Evolutionary conservation across 2,329 filamentous ascomycete genomes (phyloP).

Genomic region (Purpureocillium takamizusanense): DNA sequence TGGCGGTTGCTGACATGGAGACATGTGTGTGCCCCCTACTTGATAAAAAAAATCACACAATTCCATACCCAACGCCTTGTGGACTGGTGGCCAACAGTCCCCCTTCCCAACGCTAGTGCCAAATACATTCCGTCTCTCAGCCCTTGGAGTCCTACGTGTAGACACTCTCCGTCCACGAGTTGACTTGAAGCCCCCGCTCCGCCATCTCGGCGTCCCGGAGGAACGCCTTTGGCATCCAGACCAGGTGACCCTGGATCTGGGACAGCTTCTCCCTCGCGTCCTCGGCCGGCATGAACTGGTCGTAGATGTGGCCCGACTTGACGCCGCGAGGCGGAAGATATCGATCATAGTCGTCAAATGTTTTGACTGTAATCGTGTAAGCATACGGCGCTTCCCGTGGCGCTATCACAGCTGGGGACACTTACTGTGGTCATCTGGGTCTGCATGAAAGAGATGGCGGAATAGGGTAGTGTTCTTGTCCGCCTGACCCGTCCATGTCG

Average conservation of each 20-base stretch:
- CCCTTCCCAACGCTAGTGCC: not conserved
- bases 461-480: constrained; percentile 66
- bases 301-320: constrained; percentile 81
- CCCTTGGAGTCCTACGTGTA: constrained; percentile 56
- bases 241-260: constrained; percentile 76
- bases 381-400: not conserved
- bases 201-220: constrained; percentile 80
- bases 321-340: constrained; percentile 63
- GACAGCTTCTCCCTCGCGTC: constrained; percentile 70
- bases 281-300: constrained; percentile 62
- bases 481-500: constrained; percentile 60
- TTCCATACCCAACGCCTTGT: no score
- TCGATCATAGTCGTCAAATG: constrained; percentile 78
- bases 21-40: no score
- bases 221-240: constrained; percentile 93
- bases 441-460: constrained; percentile 73
- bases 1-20: no score
- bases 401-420: not conserved
- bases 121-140: not conserved
- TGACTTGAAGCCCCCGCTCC: constrained; percentile 78
- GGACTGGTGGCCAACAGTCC: not conserved
- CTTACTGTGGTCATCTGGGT: constrained; percentile 77
- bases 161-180: constrained; percentile 78
- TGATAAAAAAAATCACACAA: no score
- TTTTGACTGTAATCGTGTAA: constrained; percentile 51